Evolutionary conservation across 2,329 filamentous ascomycete species (phyloP), one percentile per base, ranked within the genome.

Genomic region (Colletotrichum chrysophilum): DNA sequence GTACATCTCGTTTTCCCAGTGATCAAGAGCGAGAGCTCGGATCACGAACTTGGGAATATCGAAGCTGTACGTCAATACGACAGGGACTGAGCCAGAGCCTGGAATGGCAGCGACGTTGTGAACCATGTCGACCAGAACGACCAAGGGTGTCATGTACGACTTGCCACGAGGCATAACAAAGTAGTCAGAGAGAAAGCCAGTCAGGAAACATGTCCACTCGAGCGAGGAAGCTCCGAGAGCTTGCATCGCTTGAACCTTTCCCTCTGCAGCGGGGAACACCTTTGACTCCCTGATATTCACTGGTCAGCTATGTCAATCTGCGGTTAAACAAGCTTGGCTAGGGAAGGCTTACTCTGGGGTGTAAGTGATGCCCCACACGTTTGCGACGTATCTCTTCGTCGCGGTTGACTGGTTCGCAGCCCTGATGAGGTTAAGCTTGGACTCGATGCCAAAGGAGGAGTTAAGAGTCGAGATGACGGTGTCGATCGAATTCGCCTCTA

Each of bases 381-480:
- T 88, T 1, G 87, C 82, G 30, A 89, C 83, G 65, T 87, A 86
- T 24, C 87, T 78, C 67, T 81, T 82, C 1, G 87, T 87, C 1
- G 75, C 64, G 5, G 48, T 72, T 1, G 87, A 85, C 14, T 76
- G 75, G 16, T 84, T 85, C 1, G 87, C 86, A 4, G 87, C 88
- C 13, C 81, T 78, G 62, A 89, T 86, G 10, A 89, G 81, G 32
- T 86, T 85, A 28, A 86, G 24, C 76, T 89, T 83, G 2, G 82
- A 80, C 18, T 71, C 7, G 18, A 80, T 79, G 64, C 78, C 78
- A 8, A 79, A 77, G 66, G 79, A 75, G 58, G 85, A 79, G 10
- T 79, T 78, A 24, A 89, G 80, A 3, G 85, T 79, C 0, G 86
- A 89, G 38, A 90, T 84, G 61, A 89, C 79, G 1, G 85, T 88